Percentiles rank a stretch among this genome's conserved stretches.
Evolutionary conservation across 139 green algal genomes (phyloP).

Genomic region (Volvox africanus): DNA sequence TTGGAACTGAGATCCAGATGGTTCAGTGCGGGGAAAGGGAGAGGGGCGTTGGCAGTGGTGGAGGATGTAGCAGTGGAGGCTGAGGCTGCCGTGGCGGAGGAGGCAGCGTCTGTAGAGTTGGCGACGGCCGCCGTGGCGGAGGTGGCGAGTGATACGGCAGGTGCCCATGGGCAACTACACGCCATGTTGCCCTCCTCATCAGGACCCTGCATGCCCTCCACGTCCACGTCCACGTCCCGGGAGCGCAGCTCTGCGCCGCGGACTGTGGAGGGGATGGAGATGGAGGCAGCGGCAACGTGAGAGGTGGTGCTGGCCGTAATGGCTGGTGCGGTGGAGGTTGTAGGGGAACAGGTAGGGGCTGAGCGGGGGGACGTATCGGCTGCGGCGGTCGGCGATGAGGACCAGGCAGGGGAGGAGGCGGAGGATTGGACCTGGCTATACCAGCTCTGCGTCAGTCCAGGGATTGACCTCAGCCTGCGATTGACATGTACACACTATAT

Average conservation of each 20-base stretch:
- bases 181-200: too few relatives aligned
- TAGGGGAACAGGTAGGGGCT: background rate
- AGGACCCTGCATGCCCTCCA: too few relatives aligned
- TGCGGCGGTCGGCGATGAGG: background rate
- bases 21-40: background rate
- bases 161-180: too few relatives aligned
- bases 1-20: slow-evolving; percentile 15
- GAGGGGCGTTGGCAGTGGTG: too few relatives aligned
- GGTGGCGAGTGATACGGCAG: too few relatives aligned
- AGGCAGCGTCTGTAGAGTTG: too few relatives aligned
- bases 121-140: too few relatives aligned
- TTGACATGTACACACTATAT: background rate
- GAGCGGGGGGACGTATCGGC: background rate
- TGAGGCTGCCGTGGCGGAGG: too few relatives aligned
- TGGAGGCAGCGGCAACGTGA: background rate
- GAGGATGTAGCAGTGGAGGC: background rate
- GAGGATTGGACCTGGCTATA: background rate
- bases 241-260: too few relatives aligned
- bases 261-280: background rate
- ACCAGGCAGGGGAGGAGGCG: too few relatives aligned
- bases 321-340: background rate
- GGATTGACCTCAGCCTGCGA: background rate
- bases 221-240: too few relatives aligned
- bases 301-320: background rate
- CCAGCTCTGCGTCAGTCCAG: background rate